Base-by-base conservation (phyloP, 257 asterid species). In the Plectranthus barbatus region DNA sequence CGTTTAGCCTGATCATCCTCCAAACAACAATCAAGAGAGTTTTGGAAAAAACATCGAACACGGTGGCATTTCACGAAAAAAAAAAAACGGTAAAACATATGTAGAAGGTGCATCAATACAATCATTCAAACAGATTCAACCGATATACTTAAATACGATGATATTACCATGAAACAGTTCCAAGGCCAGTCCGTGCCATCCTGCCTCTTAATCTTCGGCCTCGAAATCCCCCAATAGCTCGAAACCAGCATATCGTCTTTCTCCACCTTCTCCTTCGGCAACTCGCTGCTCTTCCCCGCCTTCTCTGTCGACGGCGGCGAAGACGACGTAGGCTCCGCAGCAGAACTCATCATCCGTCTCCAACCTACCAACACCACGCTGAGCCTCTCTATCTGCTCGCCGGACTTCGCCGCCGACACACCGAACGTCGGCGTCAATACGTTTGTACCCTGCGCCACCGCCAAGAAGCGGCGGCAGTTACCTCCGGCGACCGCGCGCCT, bases 131-230 rank as follows among this genome's bases (percentile, higher is more conserved):
- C 8, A 26, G 36, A 47, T n/a, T 26, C 42, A 60, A 66, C n/a
- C 11, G 47, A 19, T 41, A 57, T 19, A 57, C 40, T 61, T 11
- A 48, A 53, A 21, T 36, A 7, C 10, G 18, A 56, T 44, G 48
- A 23, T 21, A 29, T 68, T 89, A 91, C 97, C 97, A 84, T 91
- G 79, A 91, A 91, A 63, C 96, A 85, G 79, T 91, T 86, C 98
- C 96, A 91, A 26, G 95, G 94, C 98, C 96, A 86, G 48, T 81
- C 88, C 4, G 95, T 73, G 34, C 96, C 98, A 56, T 91, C 98
- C 57, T 86, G 95, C 78, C 75, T 82, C 7, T 61, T 63, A 23
- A 88, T 50, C 64, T 66, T 83, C 13, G 81, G 84, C 74, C 84
- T 78, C 60, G 82, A 42, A 59, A 88, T 56, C 7, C 98, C 98